Evolutionary conservation across 1,284 basidiomycete species (phyloP).

Genomic region (Pseudozyma tsukubaensis): DNA sequence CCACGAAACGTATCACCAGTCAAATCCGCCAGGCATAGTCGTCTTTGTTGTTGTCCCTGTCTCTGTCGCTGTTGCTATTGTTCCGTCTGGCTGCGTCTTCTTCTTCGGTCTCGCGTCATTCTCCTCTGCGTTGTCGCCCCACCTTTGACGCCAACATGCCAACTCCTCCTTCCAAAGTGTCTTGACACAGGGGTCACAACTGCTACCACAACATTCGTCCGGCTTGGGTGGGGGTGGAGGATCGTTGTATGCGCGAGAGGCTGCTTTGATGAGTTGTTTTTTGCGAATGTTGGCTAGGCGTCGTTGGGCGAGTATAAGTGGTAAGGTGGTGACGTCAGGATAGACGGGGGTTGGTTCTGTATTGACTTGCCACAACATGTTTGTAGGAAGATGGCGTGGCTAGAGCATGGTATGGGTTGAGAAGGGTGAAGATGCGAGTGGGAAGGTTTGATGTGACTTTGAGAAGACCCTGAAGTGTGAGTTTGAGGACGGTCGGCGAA

Average conservation of each 20-base stretch:
- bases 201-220: constrained; percentile 56
- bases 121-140: constrained; percentile 38
- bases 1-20: constrained; percentile 17
- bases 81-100: not conserved
- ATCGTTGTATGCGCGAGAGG: constrained; percentile 36
- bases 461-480: not conserved
- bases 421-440: not conserved
- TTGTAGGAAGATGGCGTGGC: not conserved
- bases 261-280: constrained; percentile 56
- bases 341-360: constrained; percentile 33
- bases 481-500: not conserved
- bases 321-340: constrained; percentile 30
- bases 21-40: constrained; percentile 38
- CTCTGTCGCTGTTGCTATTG: not conserved
- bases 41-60: not conserved
- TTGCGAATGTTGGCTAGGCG: constrained; percentile 48
- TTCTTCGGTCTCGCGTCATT: not conserved
- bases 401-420: not conserved
- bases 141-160: constrained; percentile 47
- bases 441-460: not conserved
- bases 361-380: constrained; percentile 38
- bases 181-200: constrained; percentile 58
- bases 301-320: constrained; percentile 37
- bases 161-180: constrained; percentile 57
- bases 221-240: constrained; percentile 55